Percentiles rank a stretch among this genome's conserved stretches.
Conservation (phyloP, 352 stramenopile species). For the Phytophthora rubi region DNA sequence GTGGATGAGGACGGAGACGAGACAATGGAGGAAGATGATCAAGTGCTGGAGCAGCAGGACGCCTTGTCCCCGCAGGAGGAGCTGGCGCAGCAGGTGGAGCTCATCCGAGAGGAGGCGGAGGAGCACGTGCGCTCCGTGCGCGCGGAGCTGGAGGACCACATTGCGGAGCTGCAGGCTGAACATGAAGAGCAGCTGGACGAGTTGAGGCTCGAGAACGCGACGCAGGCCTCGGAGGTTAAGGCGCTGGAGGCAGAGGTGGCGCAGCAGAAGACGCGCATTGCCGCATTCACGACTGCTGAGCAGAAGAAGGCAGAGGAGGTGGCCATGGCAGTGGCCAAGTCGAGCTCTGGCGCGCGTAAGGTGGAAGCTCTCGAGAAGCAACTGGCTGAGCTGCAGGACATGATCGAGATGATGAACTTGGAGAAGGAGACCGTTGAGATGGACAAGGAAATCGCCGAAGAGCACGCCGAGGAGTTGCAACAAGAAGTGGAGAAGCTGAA, state of each 20-base stretch:
- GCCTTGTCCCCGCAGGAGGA: slow-evolving; percentile 36
- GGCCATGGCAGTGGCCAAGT: slow-evolving; percentile 72
- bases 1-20: slow-evolving; percentile 32
- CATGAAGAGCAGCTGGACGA: slow-evolving; percentile 67
- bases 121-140: slow-evolving; percentile 65
- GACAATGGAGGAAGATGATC: slow-evolving; percentile 28
- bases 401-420: slow-evolving; percentile 86
- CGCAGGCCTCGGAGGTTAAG: slow-evolving; percentile 65
- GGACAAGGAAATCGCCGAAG: slow-evolving; percentile 90
- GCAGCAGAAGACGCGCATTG: slow-evolving; percentile 73
- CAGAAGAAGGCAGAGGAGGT: slow-evolving; percentile 86
- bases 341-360: slow-evolving; percentile 67
- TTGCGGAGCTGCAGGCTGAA: slow-evolving; percentile 54
- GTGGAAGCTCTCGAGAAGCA: slow-evolving; percentile 73
- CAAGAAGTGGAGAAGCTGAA: slow-evolving; percentile 83
- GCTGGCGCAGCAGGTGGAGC: slow-evolving; percentile 58
- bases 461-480: slow-evolving; percentile 76
- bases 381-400: slow-evolving; percentile 76
- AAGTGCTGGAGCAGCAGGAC: slow-evolving; percentile 20
- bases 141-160: slow-evolving; percentile 71
- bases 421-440: slow-evolving; percentile 90
- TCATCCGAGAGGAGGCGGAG: slow-evolving; percentile 61
- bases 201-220: slow-evolving; percentile 64
- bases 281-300: slow-evolving; percentile 66
- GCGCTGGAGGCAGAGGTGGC: slow-evolving; percentile 67